Percentiles rank a stretch among this genome's conserved stretches.
Evolutionary conservation across 2,329 filamentous ascomycete genomes (phyloP).

Genomic region (Fusarium vanettenii): DNA sequence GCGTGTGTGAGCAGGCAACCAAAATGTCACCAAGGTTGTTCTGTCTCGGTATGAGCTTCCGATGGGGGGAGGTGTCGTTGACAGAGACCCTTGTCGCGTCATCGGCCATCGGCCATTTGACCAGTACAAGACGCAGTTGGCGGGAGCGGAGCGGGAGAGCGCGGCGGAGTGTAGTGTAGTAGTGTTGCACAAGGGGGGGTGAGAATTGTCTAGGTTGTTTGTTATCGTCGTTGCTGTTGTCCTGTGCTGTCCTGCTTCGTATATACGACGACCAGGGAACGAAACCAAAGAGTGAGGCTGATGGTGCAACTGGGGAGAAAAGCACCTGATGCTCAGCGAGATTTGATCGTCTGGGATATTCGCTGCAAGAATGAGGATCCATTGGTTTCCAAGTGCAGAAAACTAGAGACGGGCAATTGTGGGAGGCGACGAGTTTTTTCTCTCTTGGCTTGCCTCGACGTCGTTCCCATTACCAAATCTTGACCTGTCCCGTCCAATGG

Average conservation of each 20-base stretch:
- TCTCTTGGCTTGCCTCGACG: slow-evolving; percentile 38
- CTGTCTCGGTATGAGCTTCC: slow-evolving; percentile 13
- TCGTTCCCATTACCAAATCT: slow-evolving; percentile 54
- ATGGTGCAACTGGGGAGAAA: slow-evolving; percentile 13
- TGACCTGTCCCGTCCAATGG: slow-evolving; percentile 46
- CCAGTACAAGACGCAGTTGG: slow-evolving; percentile 3
- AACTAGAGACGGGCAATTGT: slow-evolving; percentile 20
- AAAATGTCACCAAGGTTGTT: slow-evolving; percentile 7
- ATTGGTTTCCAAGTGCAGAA: slow-evolving; percentile 19
- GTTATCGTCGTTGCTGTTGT: neutral
- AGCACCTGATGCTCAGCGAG: slow-evolving; percentile 25
- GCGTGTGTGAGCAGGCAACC: neutral
- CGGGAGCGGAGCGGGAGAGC: slow-evolving; percentile 23
- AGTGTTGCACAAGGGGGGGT: neutral
- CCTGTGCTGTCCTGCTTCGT: neutral
- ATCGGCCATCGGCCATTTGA: slow-evolving; percentile 8
- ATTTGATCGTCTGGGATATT: neutral
- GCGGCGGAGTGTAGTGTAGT: neutral
- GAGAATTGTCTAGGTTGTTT: neutral
- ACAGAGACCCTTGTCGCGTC: slow-evolving; percentile 30
- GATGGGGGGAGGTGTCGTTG: slow-evolving; percentile 17
- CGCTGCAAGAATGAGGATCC: neutral
- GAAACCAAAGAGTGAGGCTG: slow-evolving; percentile 12
- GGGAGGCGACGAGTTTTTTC: slow-evolving; percentile 21
- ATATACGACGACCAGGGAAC: slow-evolving; percentile 31